Evolutionary conservation across 2,329 filamentous ascomycete species (phyloP).

Genomic region (Neoarthrinium moseri): DNA sequence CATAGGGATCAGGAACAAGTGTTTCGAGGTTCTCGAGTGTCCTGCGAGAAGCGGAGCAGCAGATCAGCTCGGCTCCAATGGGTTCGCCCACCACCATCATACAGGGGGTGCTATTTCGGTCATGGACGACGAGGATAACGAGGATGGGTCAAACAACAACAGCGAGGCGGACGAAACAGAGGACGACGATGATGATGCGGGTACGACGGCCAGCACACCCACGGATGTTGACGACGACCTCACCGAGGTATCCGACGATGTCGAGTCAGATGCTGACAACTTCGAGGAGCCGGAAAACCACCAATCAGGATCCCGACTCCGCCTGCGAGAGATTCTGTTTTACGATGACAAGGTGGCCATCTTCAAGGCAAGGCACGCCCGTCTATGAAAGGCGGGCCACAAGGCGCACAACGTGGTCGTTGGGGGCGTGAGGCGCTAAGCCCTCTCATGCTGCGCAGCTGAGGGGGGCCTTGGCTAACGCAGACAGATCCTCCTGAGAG

Average conservation of each 20-base stretch:
- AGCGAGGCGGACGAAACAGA: constrained; percentile 37
- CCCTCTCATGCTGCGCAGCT: neutral
- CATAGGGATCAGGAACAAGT: constrained; percentile 73
- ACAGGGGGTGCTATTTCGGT: constrained; percentile 4
- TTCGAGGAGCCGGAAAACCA: constrained; percentile 45
- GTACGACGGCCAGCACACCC: constrained; percentile 40
- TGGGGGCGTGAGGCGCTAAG: constrained; percentile 1
- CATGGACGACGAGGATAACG: constrained; percentile 16
- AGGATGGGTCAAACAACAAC: constrained; percentile 32
- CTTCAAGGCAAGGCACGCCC: constrained; percentile 71
- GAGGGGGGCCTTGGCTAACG: neutral
- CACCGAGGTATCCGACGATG: constrained; percentile 43
- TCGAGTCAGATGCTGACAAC: constrained; percentile 52
- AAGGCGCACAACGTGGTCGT: neutral
- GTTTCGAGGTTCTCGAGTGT: constrained; percentile 77
- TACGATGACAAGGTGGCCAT: constrained; percentile 82
- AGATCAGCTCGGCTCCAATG: constrained; percentile 12
- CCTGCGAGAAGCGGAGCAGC: constrained; percentile 34
- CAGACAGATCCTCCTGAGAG: constrained; percentile 3
- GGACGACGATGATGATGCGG: constrained; percentile 46
- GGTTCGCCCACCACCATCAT: constrained; percentile 15
- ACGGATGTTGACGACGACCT: constrained; percentile 38
- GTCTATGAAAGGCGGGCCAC: constrained; percentile 29
- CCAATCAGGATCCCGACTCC: constrained; percentile 46
- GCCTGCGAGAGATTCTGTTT: constrained; percentile 76